These are phyloP conservation scores for Podospora appendiculata DNA, from an alignment of 495 filamentous ascomycete species.

Conservation along the genomic window DNA sequence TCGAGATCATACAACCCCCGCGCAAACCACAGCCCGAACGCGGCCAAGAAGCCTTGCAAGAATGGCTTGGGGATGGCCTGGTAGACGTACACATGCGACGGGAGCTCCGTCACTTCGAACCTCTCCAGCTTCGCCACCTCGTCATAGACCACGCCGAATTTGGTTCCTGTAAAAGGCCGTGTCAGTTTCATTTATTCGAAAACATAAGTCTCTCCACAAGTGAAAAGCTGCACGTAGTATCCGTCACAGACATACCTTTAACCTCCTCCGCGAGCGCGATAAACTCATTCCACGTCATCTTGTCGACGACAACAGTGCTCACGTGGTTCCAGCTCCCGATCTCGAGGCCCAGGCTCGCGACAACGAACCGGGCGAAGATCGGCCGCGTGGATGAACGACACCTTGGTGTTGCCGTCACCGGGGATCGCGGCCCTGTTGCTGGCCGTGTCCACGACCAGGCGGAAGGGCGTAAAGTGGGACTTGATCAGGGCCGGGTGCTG, in stretches of 20 bases:
- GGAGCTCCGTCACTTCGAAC: constrained; percentile 42
- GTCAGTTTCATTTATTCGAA: too few relatives aligned
- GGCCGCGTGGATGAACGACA: constrained; percentile 45
- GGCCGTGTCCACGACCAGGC: constrained; percentile 36
- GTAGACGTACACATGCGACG: constrained; percentile 23
- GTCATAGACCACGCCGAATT: constrained; percentile 45
- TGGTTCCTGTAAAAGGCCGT: constrained; percentile 21
- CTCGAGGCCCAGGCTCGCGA: constrained; percentile 33
- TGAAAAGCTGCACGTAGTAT: too few relatives aligned
- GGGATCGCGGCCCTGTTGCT: constrained; percentile 43
- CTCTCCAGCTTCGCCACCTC: constrained; percentile 34
- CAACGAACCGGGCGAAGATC: constrained; percentile 46
- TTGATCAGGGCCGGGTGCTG: not conserved
- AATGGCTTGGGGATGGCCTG: constrained; percentile 25
- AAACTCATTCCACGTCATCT: constrained; percentile 40
- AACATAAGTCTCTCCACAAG: too few relatives aligned
- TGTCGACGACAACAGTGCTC: constrained; percentile 37
- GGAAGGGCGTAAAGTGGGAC: constrained; percentile 46
- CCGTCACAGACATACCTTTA: constrained; percentile 40
- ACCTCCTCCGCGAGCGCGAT: constrained; percentile 37
- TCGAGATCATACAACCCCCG: constrained; percentile 20
- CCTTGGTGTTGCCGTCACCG: constrained; percentile 38
- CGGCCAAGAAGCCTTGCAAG: constrained; percentile 21
- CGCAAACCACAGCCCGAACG: constrained; percentile 23
- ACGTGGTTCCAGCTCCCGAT: constrained; percentile 41